Base-by-base conservation (phyloP, 2,329 filamentous ascomycete species). In the Microsporum ferrugineum region DNA sequence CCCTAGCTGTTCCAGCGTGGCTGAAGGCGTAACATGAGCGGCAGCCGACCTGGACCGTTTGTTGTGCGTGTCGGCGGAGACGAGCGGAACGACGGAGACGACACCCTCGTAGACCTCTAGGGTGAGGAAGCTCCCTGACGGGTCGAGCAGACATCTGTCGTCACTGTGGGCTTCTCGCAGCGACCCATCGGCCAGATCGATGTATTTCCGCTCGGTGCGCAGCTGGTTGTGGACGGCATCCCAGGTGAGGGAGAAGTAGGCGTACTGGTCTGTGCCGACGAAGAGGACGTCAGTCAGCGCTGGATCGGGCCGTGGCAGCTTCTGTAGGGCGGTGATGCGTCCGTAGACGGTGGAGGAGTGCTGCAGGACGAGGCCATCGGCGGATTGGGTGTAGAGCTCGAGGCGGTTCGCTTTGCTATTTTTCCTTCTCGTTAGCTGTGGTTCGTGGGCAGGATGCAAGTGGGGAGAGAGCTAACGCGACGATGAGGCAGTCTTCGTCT, bases 161-260 rank as follows among this genome's bases (percentile, higher is more conserved):
- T 88, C 87, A 62, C 88, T 91, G 72, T 92, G 88, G 5, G 88
- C 87, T 69, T 95, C 88, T 59, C 89, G 75, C 34, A 82, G 79
- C 7, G 81, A 80, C 67, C 82, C 82, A 68, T 85, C 82, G 38
- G 82, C 78, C 60, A 86, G 75, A 67, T 86, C 81, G 49, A 82
- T 77, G 71, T 81, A 83, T 63, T 77, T 80, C 72, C 83, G 80
- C 65, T 84, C 71, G 2, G 84, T 86, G 41, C 75, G 75, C 12
- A 86, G 72, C 60, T 80, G 74, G 23, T 77, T 79, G 29, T 70
- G 75, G 1, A 81, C 73, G 0, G 80, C 69, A 67, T 96, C 85
- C 91, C 94, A 99, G 14, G 82, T 85, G 23, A 96, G 74, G 1
- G 90, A 95, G 73, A 97, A 96, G 76, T 96, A 97, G 68, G 91